Conservation (phyloP, 148 eudicot species). For the Amaranthus cruentus region DNA sequence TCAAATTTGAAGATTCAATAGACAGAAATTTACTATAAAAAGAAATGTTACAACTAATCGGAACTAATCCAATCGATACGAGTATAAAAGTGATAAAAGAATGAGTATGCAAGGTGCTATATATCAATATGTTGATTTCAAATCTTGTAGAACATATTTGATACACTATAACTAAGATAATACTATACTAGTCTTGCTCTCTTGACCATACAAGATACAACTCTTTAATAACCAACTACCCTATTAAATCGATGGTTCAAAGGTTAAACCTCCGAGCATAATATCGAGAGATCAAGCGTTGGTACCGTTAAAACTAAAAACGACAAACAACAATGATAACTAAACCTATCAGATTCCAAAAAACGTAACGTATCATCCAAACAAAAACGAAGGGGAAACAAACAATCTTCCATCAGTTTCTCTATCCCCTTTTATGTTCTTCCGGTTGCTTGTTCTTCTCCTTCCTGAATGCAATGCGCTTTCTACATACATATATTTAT, state of each 20-base stretch:
- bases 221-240: neutral
- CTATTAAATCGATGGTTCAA: too few species aligned
- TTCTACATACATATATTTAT: slow-evolving; percentile 9
- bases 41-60: too few species aligned
- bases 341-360: slow-evolving; percentile 5
- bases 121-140: neutral
- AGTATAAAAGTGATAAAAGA: too few species aligned
- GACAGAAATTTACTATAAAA: too few species aligned
- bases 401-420: slow-evolving; percentile 2
- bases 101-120: too few species aligned
- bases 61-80: too few species aligned
- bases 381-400: slow-evolving; percentile 1
- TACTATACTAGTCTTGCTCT: slow-evolving; percentile 22
- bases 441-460: neutral
- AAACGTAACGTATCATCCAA: slow-evolving; percentile 13
- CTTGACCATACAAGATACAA: slow-evolving; percentile 5
- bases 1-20: too few species aligned
- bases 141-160: slow-evolving; percentile 8
- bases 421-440: neutral
- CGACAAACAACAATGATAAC: slow-evolving; percentile 13
- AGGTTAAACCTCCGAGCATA: too few species aligned
- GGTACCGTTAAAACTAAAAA: slow-evolving; percentile 6
- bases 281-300: too few species aligned
- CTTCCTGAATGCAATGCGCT: neutral
- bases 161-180: neutral